Evolutionary conservation across 257 asterid species (phyloP), one percentile per base, ranked within the genome.

Genomic region (Solanum rostratum): DNA sequence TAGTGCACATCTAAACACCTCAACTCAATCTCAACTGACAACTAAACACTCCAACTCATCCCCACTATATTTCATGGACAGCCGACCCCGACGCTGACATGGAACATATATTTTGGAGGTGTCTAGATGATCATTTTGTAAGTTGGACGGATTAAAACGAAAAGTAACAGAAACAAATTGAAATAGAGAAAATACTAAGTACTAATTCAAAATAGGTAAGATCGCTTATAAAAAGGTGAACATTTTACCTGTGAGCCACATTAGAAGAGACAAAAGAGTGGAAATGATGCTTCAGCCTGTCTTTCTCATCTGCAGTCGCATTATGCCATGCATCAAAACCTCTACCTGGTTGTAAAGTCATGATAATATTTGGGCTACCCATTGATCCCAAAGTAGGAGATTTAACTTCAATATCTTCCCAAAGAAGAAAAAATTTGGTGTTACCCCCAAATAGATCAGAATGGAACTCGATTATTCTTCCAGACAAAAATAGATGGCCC

Each of bases 401-500:
- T 78, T 91, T 88, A 53, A 93, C 98, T 91, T 97, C 99, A 78
- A 95, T 97, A 85, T 95, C 99, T 92, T 95, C 99, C 98, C 99
- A 95, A 11, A 94, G 93, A 92, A 97, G 92, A 93, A 93, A 97
- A 88, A 97, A 97, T 88, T 91, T 97, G 2, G 98, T 97, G 91
- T 95, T 97, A 88, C 89, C 98, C 71, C 99, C 98, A 85, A 97
- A 97, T 70, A 97, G 88, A 91, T 97, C 98, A 30, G 98, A 93
- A 60, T 97, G 98, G 90, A 97, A 97, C 86, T 98, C 99, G 24
- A 97, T 94, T 87, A 95, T 93, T 91, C 99, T 92, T 84, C 97
- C 97, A 54, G 99, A 97, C 89, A 97, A 91, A 91, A 95, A 97
- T 41, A 97, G 90, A 83, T 98, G 99, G 10, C 99, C 99, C 99